Base-by-base conservation (phyloP, 2,329 filamentous ascomycete species). In the Exophiala spinifera region DNA sequence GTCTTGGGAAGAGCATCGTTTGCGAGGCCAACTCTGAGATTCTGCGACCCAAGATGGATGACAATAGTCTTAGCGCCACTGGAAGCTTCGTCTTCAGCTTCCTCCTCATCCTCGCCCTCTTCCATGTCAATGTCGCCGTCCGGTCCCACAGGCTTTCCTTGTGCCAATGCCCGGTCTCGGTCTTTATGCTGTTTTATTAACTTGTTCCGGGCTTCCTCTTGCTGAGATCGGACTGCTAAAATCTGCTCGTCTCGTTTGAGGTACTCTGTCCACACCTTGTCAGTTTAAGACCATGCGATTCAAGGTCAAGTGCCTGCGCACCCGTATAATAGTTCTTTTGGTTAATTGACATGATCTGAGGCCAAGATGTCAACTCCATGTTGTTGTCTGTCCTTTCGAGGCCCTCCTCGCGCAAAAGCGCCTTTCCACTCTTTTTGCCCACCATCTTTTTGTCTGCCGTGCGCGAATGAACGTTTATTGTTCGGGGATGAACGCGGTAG, bases 241-340 rank as follows among this genome's bases (percentile, higher is more conserved):
- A 95, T 86, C 74, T 99, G 94, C 66, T 97, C 94, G 76, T 99
- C 94, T 67, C 92, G 87, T 77, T 99, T 99, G 74, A 99, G 88
- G 66, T 96, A 99, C 69, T 99, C 94, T 57, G 91, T 96, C 7
- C 63, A 28, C 50, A 43, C 54, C 49, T 46, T 96, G 84, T 57
- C 94, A 85, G 23, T 45, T 21, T 74, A 96, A 91, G 65, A 96
- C 91, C 65, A 95, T 76, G 85, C 58, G 79, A 10, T 5, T 31
- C 28, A 31, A 31, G 28, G 8, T 94, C 89, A 14, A 21, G 15
- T 7, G 21, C 8, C 4, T 15, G 31, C 54, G 20, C 25, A 56
- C 54, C 54, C 43, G 91, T 96, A 72, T 96, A 96, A 73, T 99
- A 99, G 72, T 99, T 99, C 77, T 99, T 99, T 72, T 99, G 94